phyloP scores from a whole-genome alignment of 2,329 filamentous ascomycete genomes.

The Colletotrichum spaethianum region DNA sequence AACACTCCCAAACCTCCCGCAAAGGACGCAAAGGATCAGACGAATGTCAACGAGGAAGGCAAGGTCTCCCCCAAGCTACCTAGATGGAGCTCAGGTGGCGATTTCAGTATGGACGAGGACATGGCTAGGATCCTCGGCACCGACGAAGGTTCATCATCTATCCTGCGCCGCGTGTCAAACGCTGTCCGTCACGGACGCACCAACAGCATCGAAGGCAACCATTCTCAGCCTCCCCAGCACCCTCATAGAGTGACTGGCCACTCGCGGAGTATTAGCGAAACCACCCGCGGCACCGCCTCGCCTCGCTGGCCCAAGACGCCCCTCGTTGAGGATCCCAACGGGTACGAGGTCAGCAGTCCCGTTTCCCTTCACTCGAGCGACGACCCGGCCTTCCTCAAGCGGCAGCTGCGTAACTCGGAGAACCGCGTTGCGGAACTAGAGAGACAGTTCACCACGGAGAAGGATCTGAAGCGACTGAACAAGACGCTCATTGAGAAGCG shows the following conservation, averaged over 20 bases:
- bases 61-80: conserved; percentile 77
- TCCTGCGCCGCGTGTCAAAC: conserved; percentile 91
- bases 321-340: conserved; percentile 63
- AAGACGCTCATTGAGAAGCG: conserved; percentile 92
- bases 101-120: conserved; percentile 96
- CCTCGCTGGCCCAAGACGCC: conserved; percentile 81
- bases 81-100: conserved; percentile 83
- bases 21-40: conserved; percentile 68
- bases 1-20: conserved; percentile 54
- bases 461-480: conserved; percentile 82
- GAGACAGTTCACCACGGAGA: conserved; percentile 78
- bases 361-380: conserved; percentile 74
- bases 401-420: conserved; percentile 85
- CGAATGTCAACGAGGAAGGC: conserved; percentile 56
- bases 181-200: conserved; percentile 94
- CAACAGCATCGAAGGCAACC: conserved; percentile 78
- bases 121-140: conserved; percentile 89
- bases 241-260: conserved; percentile 57
- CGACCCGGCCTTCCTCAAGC: conserved; percentile 78
- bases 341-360: conserved; percentile 79
- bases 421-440: conserved; percentile 90
- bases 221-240: conserved; percentile 43
- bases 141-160: conserved; percentile 83
- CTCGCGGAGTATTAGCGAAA: conserved; percentile 76
- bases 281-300: conserved; percentile 74